A percentile compares a stretch with the other conserved stretches of the same genome.
Conservation (phyloP, 179 eudicot species). For the Drosera spatulata region DNA sequence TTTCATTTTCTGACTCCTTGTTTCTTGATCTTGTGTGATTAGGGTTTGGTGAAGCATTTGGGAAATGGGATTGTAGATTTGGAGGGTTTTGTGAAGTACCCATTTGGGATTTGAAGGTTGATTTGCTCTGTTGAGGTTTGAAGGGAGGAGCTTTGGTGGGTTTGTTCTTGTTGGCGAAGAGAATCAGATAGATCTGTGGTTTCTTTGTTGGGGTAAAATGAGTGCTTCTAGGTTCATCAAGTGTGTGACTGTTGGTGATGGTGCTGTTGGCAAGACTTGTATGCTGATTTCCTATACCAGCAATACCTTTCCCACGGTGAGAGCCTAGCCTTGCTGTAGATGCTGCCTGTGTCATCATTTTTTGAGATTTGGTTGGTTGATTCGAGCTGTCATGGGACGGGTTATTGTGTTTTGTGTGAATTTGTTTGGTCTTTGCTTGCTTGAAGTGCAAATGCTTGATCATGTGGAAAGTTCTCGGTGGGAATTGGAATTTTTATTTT, state of each 20-base stretch:
- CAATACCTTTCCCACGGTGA: slow-evolving; percentile 13
- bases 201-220: slow-evolving; percentile 1
- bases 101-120: neutral
- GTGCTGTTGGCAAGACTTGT: slow-evolving; percentile 15
- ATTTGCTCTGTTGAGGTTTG: slow-evolving; percentile 1
- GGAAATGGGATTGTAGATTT: slow-evolving; percentile 5
- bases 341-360: neutral
- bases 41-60: neutral
- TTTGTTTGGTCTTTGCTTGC: too few species aligned
- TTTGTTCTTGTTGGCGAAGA: neutral
- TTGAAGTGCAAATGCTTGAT: too few species aligned
- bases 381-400: too few species aligned
- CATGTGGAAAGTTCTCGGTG: too few species aligned
- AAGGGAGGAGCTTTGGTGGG: neutral
- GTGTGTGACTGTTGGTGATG: slow-evolving; percentile 16
- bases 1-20: neutral
- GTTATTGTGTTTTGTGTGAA: too few species aligned
- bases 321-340: neutral
- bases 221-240: slow-evolving; percentile 14
- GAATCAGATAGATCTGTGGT: slow-evolving; percentile 2
- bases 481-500: too few species aligned
- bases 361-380: neutral
- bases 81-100: slow-evolving; percentile 12
- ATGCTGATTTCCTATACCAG: neutral
- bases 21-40: slow-evolving; percentile 5